Evolutionary conservation across 208 protist species (phyloP), one percentile per base, ranked within the genome.

Genomic region (Wallacemonas sp.): DNA sequence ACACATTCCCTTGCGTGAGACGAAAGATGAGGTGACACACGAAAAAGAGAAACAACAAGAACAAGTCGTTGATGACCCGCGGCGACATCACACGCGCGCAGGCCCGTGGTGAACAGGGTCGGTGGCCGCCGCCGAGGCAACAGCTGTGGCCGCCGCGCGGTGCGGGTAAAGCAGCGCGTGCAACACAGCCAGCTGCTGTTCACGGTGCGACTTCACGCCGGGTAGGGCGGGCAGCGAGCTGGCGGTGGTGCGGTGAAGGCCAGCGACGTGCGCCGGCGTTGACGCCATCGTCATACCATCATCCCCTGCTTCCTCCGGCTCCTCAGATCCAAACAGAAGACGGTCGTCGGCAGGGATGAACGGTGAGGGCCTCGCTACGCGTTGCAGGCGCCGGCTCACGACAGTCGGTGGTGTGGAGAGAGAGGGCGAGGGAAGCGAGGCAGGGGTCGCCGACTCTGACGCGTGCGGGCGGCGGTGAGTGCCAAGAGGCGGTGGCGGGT

Each of bases 381-480:
- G 50, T 10, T 39, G 9, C 10, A 57, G 5, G 13, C 30, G 30
- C 4, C 50, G 50, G 32, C 50, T 57, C 50, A 24, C 50, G 10
- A 57, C 50, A 26, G 50, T 57, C 3, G 50, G 50, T 13, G 50
- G 50, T 19, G 50, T 57, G 10, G 50, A 57, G 30, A 34, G 9
- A 5, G 29, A 37, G 12, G 50, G 6, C 3, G n/a, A 4, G 4
- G 30, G 50, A 13, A 38, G 50, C 13, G 50, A 57, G 17, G 50
- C 45, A 3, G 45, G 50, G 3, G 50, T 57, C 50, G 41, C 9
- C 5, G 17, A 12, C 5, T 24, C 41, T 19, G 15, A 12, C 41
- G 41, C 10, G 17, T 12, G 17, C 15, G 41, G 19, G 1, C 41
- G 0, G 6, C 15, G 15, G 10, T 12, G 15, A 5, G 19, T 46